phyloP scores from a whole-genome alignment of 1,284 basidiomycete genomes.

The Ustilago esculenta region DNA sequence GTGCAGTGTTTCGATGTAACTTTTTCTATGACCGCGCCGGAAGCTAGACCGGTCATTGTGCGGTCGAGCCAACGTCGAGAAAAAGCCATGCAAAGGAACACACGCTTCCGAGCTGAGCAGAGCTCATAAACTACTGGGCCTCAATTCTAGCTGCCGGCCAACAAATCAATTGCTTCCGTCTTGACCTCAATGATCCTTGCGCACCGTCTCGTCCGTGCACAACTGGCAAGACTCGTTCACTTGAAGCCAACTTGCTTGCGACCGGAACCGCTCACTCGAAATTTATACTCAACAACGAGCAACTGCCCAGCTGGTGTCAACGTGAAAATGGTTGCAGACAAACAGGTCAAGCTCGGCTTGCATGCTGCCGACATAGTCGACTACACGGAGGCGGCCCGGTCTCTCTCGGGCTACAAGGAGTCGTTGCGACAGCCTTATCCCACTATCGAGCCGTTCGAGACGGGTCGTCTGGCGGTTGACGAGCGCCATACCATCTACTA shows the following conservation, averaged over 20 bases:
- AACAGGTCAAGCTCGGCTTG: conserved; percentile 27
- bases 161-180: not conserved
- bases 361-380: conserved; percentile 40
- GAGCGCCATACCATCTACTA: conserved; percentile 56
- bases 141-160: no score
- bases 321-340: conserved; percentile 6
- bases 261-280: not conserved
- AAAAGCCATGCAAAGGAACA: conserved; percentile 1
- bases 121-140: no score
- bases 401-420: conserved; percentile 43
- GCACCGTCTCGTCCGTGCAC: not conserved
- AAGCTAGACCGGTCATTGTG: not conserved
- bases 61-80: not conserved
- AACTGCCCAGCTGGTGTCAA: not conserved
- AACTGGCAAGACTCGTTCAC: not conserved
- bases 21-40: no score
- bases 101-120: not conserved
- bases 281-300: not conserved
- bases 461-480: conserved; percentile 49
- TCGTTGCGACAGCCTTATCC: conserved; percentile 51
- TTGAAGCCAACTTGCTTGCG: not conserved
- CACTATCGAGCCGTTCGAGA: conserved; percentile 56
- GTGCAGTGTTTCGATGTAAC: conserved; percentile 1
- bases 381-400: conserved; percentile 41
- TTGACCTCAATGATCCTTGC: conserved; percentile 12